These are phyloP conservation scores for Pichia heedii DNA, from an alignment of 805 yeast species.

Conservation along the genomic window DNA sequence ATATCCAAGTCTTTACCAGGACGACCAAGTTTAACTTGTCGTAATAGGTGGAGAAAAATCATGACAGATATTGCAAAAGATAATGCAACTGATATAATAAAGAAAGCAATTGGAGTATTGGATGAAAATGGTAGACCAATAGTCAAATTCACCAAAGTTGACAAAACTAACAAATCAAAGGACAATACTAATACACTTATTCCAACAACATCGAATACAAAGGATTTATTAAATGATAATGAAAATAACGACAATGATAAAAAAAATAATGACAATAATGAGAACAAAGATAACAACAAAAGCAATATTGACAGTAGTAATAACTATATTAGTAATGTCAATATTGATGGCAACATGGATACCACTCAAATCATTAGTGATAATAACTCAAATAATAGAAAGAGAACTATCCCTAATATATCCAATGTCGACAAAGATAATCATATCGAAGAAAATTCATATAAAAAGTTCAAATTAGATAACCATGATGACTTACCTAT, in stretches of 20 bases:
- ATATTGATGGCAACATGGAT: neutral
- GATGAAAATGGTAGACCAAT: conserved; percentile 14
- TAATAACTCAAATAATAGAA: neutral
- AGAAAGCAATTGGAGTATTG: conserved; percentile 46
- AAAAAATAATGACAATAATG: neutral
- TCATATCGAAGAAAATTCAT: neutral
- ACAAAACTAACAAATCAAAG: neutral
- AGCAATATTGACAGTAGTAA: neutral
- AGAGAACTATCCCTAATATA: neutral
- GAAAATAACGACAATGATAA: neutral
- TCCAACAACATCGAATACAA: too few relatives aligned
- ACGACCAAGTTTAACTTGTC: conserved; percentile 80
- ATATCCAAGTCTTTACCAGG: conserved; percentile 64
- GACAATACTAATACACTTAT: neutral
- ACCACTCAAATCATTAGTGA: neutral
- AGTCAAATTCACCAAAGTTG: conserved; percentile 7
- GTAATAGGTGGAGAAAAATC: conserved; percentile 88
- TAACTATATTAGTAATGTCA: neutral
- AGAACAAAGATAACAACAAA: neutral
- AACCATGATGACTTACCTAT: too few relatives aligned
- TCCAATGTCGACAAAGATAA: neutral
- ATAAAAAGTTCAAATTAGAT: neutral
- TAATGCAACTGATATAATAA: conserved; percentile 46
- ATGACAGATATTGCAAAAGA: conserved; percentile 68
- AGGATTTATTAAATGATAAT: neutral